Conservation (phyloP, 2,329 filamentous ascomycete species). For the Pseudocercospora musae region DNA sequence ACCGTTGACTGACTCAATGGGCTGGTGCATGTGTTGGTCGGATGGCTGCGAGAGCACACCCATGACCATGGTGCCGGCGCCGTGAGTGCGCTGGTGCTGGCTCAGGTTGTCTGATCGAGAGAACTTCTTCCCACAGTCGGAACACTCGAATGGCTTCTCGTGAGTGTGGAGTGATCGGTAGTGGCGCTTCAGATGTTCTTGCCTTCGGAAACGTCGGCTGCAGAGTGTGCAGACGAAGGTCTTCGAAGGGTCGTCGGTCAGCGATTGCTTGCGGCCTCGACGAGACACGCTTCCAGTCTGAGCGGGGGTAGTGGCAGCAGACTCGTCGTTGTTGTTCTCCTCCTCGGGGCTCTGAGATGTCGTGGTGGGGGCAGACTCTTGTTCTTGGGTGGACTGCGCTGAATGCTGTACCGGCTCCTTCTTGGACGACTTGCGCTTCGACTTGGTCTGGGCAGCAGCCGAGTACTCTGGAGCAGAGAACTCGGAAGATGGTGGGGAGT, state of each 20-base stretch:
- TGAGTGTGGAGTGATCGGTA: constrained; percentile 97
- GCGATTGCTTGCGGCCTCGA: constrained; percentile 94
- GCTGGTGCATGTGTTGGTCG: constrained; percentile 29
- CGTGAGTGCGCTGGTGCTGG: constrained; percentile 92
- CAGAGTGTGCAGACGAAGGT: constrained; percentile 96
- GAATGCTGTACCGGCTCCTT: constrained; percentile 45
- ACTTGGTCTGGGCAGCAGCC: constrained; percentile 27
- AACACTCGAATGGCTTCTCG: constrained; percentile 97
- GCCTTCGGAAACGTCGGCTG: constrained; percentile 93
- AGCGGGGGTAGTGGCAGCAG: constrained; percentile 30
- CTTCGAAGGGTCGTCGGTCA: constrained; percentile 97
- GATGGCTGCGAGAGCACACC: constrained; percentile 58
- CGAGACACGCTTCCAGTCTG: constrained; percentile 65
- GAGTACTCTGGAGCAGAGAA: constrained; percentile 36
- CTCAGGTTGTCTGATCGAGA: constrained; percentile 95
- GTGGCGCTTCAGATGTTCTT: constrained; percentile 98
- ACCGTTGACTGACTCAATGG: constrained; percentile 35
- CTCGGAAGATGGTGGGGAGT: constrained; percentile 59
- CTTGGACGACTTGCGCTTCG: constrained; percentile 30
- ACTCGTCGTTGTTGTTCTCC: constrained; percentile 22
- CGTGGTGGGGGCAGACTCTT: constrained; percentile 43
- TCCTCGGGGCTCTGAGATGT: constrained; percentile 32
- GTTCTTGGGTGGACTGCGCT: constrained; percentile 43
- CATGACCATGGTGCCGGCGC: constrained; percentile 85
- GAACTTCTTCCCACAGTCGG: constrained; percentile 98